Evolutionary conservation across 768 basidiomycete species (phyloP).

Genomic region (Lactarius hatsudake): DNA sequence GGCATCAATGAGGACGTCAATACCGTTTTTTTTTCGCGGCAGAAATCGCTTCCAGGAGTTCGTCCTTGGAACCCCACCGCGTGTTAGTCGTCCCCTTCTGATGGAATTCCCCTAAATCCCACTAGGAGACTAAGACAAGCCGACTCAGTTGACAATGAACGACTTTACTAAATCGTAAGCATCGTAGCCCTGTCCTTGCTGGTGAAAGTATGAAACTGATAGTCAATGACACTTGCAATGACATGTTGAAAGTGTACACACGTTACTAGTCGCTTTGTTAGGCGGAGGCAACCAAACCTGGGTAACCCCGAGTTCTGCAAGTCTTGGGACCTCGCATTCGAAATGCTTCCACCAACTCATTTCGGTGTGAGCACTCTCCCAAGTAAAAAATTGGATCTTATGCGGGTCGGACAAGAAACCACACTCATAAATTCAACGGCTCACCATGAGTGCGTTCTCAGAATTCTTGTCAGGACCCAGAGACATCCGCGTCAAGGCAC

Average conservation of each 20-base stretch:
- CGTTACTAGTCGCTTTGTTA: slow-evolving; percentile 69
- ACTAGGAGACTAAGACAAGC: slow-evolving; percentile 42
- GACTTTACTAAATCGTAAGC: slow-evolving; percentile 72
- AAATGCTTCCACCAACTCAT: slow-evolving; percentile 83
- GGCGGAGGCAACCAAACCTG: slow-evolving; percentile 84
- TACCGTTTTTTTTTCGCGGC: slow-evolving; percentile 63
- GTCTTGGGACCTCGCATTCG: slow-evolving; percentile 57
- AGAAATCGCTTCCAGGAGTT: slow-evolving; percentile 67
- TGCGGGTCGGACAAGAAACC: slow-evolving; percentile 1
- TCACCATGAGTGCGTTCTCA: slow-evolving; percentile 67
- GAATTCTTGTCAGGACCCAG: slow-evolving; percentile 49
- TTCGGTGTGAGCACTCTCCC: slow-evolving; percentile 57
- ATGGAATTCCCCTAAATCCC: slow-evolving; percentile 84
- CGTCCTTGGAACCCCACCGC: slow-evolving; percentile 85
- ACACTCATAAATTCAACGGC: not conserved
- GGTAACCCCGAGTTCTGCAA: slow-evolving; percentile 69
- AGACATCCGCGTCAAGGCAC: slow-evolving; percentile 59
- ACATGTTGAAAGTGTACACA: slow-evolving; percentile 29
- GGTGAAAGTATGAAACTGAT: slow-evolving; percentile 1
- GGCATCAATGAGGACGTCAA: slow-evolving; percentile 81
- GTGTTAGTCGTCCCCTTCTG: slow-evolving; percentile 71
- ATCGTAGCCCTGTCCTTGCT: slow-evolving; percentile 80
- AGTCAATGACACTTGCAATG: too few relatives aligned
- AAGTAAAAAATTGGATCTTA: slow-evolving; percentile 83
- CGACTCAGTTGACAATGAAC: slow-evolving; percentile 20